Evolutionary conservation across 805 yeast species (phyloP), one percentile per base, ranked within the genome.

Genomic region (Hanseniaspora taiwanica): DNA sequence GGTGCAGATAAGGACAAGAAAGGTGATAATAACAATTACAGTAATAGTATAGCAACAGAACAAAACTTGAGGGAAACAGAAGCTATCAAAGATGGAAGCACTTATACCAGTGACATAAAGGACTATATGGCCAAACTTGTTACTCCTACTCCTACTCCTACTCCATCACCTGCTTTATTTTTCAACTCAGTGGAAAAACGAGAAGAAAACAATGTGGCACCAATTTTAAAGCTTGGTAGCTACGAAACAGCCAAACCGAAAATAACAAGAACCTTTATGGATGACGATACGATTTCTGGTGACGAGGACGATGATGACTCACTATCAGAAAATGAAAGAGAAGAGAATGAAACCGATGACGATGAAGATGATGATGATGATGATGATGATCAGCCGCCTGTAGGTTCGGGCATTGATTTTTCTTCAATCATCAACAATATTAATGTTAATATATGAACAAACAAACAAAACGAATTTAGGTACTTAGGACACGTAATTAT

Each of bases 361-460:
- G 35, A 46, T 3, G 52, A 25, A 13, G 41, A 40, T 14, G 38
- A 35, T 17, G 42, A 46, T n/a, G 38, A 37, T 17, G 39, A 37
- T n/a, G 42, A 20, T 33, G 24, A 27, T 23, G 18, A 27, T 14
- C 32, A 19, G 27, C n/a, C 12, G 24, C 16, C 31, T 38, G 8
- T 40, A 44, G 34, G 42, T 44, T 20, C 38, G 41, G 24, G 14
- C n/a, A 7, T 29, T 29, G 33, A 29, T 29, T 29, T 29, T 14
- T 29, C 33, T 18, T n/a, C 13, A 13, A 29, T 29, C n/a, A 29
- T 29, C 25, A 23, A 23, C 25, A 10, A n/a, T n/a, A n/a, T n/a
- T n/a, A n/a, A n/a, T n/a, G n/a, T n/a, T n/a, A n/a, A n/a, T n/a
- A n/a, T n/a, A n/a, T n/a, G n/a, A n/a, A n/a, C n/a, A n/a, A n/a